These are phyloP conservation scores for Vaccinium darrowii DNA, from an alignment of 148 eudicot genomes.

Conservation along the genomic window DNA sequence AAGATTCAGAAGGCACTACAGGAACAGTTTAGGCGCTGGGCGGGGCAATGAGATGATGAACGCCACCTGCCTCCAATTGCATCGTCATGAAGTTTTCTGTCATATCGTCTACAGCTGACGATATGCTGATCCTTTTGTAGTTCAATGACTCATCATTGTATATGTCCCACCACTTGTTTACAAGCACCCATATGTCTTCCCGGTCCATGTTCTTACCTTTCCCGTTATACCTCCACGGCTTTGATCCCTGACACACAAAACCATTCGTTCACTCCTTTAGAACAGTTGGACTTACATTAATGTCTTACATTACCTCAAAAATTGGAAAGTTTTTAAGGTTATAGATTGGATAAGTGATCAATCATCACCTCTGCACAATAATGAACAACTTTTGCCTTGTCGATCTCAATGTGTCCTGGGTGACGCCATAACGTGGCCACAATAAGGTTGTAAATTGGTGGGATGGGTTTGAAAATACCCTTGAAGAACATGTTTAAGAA, in stretches of 20 bases:
- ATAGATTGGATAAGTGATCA: neutral
- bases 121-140: conserved; percentile 5
- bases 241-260: neutral
- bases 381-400: conserved; percentile 38
- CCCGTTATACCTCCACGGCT: conserved; percentile 29
- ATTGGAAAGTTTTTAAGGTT: neutral
- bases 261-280: neutral
- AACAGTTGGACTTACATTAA: neutral
- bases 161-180: conserved; percentile 10
- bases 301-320: neutral
- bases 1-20: neutral
- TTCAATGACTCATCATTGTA: conserved; percentile 29
- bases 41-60: conserved; percentile 30
- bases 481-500: conserved; percentile 43
- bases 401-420: conserved; percentile 33
- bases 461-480: conserved; percentile 32
- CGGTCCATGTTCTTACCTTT: neutral
- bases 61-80: conserved; percentile 28
- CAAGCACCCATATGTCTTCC: conserved; percentile 12
- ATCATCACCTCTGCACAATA: conserved; percentile 40
- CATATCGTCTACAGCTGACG: neutral
- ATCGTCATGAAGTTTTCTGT: conserved; percentile 6
- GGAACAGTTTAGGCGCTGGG: conserved; percentile 25
- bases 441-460: conserved; percentile 39
- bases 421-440: conserved; percentile 46